phyloP scores from a whole-genome alignment of 306 rosid species.

The Inga laurina region DNA sequence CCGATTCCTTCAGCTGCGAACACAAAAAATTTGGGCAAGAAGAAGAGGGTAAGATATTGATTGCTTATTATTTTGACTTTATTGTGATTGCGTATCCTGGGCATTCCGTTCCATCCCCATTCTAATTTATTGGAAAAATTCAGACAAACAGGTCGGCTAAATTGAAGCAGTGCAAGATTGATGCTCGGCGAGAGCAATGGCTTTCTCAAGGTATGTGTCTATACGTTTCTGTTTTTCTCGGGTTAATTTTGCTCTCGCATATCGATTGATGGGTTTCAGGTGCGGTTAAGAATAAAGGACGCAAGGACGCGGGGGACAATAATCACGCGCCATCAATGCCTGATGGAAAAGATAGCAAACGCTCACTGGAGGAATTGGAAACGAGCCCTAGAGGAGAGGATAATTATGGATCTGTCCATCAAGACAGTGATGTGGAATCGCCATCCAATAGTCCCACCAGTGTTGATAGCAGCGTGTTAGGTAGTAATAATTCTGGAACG shows the following conservation, averaged over 20 bases:
- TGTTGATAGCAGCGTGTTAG: conserved; percentile 49
- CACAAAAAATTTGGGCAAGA: conserved; percentile 78
- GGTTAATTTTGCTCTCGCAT: background rate
- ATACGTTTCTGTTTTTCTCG: background rate
- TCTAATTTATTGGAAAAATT: conserved; percentile 6
- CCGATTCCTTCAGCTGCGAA: conserved; percentile 68
- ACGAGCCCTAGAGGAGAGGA: conserved; percentile 48
- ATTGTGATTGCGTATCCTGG: background rate
- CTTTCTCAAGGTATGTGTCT: conserved; percentile 67
- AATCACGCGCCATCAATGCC: conserved; percentile 34
- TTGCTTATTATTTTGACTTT: background rate
- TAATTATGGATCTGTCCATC: conserved; percentile 51
- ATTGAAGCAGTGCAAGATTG: conserved; percentile 96
- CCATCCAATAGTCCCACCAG: conserved; percentile 66
- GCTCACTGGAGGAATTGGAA: conserved; percentile 52
- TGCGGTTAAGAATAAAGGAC: conserved; percentile 59
- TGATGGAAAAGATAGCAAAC: conserved; percentile 32
- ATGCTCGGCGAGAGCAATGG: conserved; percentile 99
- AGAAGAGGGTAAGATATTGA: conserved; percentile 74
- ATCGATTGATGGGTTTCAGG: conserved; percentile 50
- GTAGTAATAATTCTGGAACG: conserved; percentile 70
- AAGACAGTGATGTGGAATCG: conserved; percentile 69
- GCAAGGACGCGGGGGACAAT: conserved; percentile 53
- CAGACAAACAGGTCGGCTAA: conserved; percentile 90
- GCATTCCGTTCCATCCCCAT: background rate